Conservation (phyloP, 352 stramenopile species). For the Albugo candida region DNA sequence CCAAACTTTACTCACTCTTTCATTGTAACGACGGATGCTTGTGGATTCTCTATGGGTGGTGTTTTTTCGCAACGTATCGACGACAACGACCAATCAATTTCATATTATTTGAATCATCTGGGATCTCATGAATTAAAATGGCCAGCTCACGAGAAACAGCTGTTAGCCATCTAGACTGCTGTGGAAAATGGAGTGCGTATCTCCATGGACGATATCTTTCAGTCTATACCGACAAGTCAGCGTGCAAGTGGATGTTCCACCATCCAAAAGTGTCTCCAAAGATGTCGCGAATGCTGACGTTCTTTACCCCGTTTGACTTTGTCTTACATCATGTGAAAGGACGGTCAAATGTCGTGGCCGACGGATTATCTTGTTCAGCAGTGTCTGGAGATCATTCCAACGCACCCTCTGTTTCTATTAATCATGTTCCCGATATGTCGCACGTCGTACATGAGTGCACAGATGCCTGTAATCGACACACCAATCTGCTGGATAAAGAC, state of each 20-base stretch:
- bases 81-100: neutral
- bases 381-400: too few relatives aligned
- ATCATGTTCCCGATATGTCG: too few relatives aligned
- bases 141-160: neutral
- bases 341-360: too few relatives aligned
- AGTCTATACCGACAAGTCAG: constrained; percentile 6
- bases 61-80: neutral
- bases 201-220: neutral
- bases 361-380: too few relatives aligned
- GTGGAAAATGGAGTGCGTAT: constrained; percentile 7
- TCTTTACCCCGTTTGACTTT: constrained; percentile 8
- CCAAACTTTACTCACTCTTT: constrained; percentile 5
- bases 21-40: constrained; percentile 4
- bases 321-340: constrained; percentile 2
- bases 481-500: too few relatives aligned
- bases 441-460: too few relatives aligned
- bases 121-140: constrained; percentile 1
- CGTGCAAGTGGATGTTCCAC: constrained; percentile 6
- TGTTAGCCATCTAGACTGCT: constrained; percentile 1
- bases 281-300: constrained; percentile 6
- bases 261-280: constrained; percentile 4
- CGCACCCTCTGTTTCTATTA: too few relatives aligned
- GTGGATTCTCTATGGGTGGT: constrained; percentile 1
- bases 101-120: neutral
- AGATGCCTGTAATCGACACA: too few relatives aligned